Conservation (phyloP, 805 yeast genomes). For the Grigorovia humatica region DNA sequence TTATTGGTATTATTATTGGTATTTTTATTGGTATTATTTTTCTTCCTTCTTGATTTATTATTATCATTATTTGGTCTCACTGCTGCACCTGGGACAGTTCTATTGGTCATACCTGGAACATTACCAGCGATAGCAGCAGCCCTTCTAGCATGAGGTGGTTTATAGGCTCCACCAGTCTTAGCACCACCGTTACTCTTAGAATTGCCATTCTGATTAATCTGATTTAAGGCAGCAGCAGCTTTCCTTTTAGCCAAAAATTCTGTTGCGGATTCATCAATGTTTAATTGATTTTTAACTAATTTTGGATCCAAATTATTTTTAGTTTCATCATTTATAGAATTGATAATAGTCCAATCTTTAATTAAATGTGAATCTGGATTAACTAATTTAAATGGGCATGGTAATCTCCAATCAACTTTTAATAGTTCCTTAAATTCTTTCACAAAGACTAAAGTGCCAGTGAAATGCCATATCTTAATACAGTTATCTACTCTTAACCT, state of each 20-base stretch:
- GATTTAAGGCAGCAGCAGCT: conserved; percentile 14
- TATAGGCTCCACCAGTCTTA: conserved; percentile 76
- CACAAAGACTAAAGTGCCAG: conserved; percentile 69
- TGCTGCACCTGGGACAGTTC: conserved; percentile 40
- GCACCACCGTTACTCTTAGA: conserved; percentile 9
- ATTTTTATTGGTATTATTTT: conserved; percentile 2
- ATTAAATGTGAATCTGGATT: conserved; percentile 21
- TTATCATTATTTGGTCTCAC: conserved; percentile 49
- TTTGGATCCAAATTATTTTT: conserved; percentile 39
- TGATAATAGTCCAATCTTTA: conserved; percentile 14
- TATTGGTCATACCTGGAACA: conserved; percentile 5
- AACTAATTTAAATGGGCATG: conserved; percentile 18
- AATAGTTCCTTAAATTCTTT: conserved; percentile 75
- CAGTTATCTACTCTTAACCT: conserved; percentile 95
- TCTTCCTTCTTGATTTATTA: conserved; percentile 32
- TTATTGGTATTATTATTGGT: background rate
- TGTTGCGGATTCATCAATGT: conserved; percentile 61
- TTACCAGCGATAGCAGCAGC: conserved; percentile 20
- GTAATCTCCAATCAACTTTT: conserved; percentile 76
- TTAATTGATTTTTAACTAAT: conserved; percentile 38
- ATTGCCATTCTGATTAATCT: conserved; percentile 1
- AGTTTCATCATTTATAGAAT: background rate
- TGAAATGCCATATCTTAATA: conserved; percentile 83
- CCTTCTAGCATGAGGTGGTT: conserved; percentile 94
- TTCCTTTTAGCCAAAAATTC: conserved; percentile 37